Evolutionary conservation across 768 basidiomycete species (phyloP).

Genomic region (Strobilomyces dryophilus): DNA sequence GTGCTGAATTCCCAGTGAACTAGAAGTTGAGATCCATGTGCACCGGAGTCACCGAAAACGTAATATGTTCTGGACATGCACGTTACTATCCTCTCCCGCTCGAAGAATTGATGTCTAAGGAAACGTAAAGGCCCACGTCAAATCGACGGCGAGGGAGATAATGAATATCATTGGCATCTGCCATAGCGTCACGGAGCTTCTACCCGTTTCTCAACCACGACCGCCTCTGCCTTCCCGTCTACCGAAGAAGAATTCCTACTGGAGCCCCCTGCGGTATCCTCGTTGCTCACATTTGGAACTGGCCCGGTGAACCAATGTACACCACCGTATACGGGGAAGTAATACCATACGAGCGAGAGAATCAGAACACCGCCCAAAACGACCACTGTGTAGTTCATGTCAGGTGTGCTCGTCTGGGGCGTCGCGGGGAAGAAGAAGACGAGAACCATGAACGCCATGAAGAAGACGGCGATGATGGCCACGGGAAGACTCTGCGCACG

Average conservation of each 20-base stretch:
- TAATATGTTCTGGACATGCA: too few relatives aligned
- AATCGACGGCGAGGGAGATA: neutral
- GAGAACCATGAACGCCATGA: constrained; percentile 61
- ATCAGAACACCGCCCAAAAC: constrained; percentile 54
- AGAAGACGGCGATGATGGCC: constrained; percentile 48
- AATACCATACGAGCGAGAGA: constrained; percentile 59
- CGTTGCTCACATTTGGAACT: constrained; percentile 14
- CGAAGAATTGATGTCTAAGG: neutral
- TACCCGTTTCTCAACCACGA: neutral
- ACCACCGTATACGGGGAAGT: constrained; percentile 55
- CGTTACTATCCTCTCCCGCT: too few relatives aligned
- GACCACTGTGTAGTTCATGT: constrained; percentile 41
- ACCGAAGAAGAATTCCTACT: neutral
- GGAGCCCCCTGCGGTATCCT: neutral
- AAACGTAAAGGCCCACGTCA: neutral
- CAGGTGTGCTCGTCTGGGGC: neutral
- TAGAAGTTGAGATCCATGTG: too few relatives aligned
- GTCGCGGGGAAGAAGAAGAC: constrained; percentile 46
- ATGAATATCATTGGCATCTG: neutral
- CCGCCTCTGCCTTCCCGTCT: neutral
- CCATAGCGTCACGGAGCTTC: neutral
- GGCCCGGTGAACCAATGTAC: constrained; percentile 41
- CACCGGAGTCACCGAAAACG: too few relatives aligned
- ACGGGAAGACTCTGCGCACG: constrained; percentile 46
- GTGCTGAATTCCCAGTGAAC: too few relatives aligned